Evolutionary conservation across 371 early-diverging fungal genomes (phyloP).

Genomic region (Umbelopsis sp.): DNA sequence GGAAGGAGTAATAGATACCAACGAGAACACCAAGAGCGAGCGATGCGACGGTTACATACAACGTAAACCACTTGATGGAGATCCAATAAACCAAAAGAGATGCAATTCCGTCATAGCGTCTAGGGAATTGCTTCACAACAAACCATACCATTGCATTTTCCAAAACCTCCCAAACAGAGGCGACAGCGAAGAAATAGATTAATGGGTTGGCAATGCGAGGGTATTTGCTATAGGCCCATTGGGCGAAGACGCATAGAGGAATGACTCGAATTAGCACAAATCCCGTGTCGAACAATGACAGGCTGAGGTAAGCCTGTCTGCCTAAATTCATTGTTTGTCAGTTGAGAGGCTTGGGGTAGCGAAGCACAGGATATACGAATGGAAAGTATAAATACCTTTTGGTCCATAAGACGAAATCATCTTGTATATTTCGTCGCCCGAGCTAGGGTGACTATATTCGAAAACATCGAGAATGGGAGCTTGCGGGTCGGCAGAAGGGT

Average conservation of each 20-base stretch:
- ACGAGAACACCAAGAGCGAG: constrained; percentile 34
- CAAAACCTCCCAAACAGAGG: constrained; percentile 32
- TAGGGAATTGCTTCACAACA: constrained; percentile 38
- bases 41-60: constrained; percentile 33
- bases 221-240: constrained; percentile 38
- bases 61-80: constrained; percentile 37
- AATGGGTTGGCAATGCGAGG: constrained; percentile 40
- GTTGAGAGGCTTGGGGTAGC: neutral
- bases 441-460: constrained; percentile 42
- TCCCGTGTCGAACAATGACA: constrained; percentile 39
- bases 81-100: constrained; percentile 32
- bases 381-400: constrained; percentile 21
- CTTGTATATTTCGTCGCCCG: constrained; percentile 37
- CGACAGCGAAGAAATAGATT: constrained; percentile 44
- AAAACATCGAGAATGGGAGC: constrained; percentile 43
- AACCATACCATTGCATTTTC: constrained; percentile 35
- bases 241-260: constrained; percentile 37
- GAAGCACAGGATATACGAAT: neutral
- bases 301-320: constrained; percentile 42
- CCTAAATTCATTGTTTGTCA: constrained; percentile 16
- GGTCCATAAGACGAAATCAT: constrained; percentile 39
- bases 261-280: constrained; percentile 43
- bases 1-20: constrained; percentile 49
- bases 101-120: constrained; percentile 31
- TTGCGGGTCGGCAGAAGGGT: constrained; percentile 39